A percentile compares a stretch with the other conserved stretches of the same genome.
Conservation (phyloP, 345 rosid genomes). For the Citrus sinensis region DNA sequence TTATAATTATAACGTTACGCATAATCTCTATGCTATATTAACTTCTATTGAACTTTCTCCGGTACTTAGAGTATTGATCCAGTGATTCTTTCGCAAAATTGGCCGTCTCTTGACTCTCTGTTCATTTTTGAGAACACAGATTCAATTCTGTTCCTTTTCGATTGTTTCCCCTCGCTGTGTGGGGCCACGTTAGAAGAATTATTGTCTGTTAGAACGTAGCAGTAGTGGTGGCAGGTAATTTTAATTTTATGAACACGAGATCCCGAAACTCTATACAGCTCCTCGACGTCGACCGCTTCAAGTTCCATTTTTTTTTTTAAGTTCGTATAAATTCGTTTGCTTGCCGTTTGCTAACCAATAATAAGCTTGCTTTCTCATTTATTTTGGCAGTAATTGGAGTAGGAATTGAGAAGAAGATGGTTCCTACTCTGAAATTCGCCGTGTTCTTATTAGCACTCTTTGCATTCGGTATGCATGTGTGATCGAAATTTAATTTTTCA, state of each 20-base stretch:
- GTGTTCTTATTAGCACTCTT: constrained; percentile 39
- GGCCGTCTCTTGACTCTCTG: neutral
- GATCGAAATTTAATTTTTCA: neutral
- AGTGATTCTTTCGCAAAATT: too few relatives aligned
- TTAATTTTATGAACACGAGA: constrained; percentile 73
- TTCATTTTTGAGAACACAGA: neutral
- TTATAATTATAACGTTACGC: too few relatives aligned
- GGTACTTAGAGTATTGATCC: too few relatives aligned
- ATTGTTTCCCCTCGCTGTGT: neutral
- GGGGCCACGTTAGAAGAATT: neutral
- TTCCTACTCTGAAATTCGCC: constrained; percentile 40
- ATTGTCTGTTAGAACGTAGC: constrained; percentile 33
- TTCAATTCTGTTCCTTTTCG: neutral
- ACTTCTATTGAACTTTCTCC: too few relatives aligned
- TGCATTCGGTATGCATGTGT: constrained; percentile 38
- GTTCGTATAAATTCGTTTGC: neutral
- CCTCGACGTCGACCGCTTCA: neutral
- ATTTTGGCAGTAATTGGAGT: constrained; percentile 31
- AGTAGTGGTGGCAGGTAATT: constrained; percentile 29
- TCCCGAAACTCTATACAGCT: constrained; percentile 45
- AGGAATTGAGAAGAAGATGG: constrained; percentile 36
- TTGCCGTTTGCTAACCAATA: neutral
- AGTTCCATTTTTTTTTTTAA: neutral
- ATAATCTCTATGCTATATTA: too few relatives aligned
- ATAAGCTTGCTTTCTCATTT: neutral